Percentiles rank a stretch among this genome's conserved stretches.
These are phyloP conservation scores for Solanum phureja DNA, from an alignment of 257 asterid species.

Conservation along the genomic window DNA sequence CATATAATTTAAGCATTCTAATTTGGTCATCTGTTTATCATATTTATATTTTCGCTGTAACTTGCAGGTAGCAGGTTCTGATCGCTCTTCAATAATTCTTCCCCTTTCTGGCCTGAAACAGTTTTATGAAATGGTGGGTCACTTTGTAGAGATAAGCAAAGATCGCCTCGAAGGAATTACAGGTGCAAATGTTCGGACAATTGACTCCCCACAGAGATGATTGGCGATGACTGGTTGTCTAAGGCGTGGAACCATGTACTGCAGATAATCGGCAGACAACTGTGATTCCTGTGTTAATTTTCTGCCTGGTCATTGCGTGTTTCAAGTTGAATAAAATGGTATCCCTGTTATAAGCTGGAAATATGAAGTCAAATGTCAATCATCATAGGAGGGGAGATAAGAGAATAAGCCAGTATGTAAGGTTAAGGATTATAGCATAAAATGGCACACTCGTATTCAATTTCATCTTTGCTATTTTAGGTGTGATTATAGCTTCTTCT, in stretches of 20 bases:
- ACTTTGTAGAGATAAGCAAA: conserved; percentile 83
- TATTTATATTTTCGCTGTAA: background rate
- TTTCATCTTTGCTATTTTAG: background rate
- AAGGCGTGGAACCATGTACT: background rate
- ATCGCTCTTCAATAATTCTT: conserved; percentile 91
- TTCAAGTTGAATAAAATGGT: background rate
- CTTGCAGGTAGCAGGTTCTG: conserved; percentile 88
- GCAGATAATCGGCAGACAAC: background rate
- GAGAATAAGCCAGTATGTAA: background rate
- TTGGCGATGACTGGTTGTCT: background rate
- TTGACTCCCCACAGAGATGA: conserved; percentile 85
- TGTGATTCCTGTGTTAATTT: background rate
- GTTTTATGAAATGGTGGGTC: conserved; percentile 92
- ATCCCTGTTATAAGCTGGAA: background rate
- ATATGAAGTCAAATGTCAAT: background rate
- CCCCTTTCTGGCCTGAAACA: conserved; percentile 90
- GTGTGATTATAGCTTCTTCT: background rate
- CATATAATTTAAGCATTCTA: background rate
- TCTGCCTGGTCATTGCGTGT: background rate
- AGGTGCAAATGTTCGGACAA: conserved; percentile 78
- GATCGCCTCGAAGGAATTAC: conserved; percentile 78
- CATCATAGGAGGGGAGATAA: background rate
- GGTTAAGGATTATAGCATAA: background rate
- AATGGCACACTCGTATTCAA: background rate
- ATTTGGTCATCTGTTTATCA: background rate